phyloP scores from a whole-genome alignment of 495 filamentous ascomycete genomes.

The Tuber brumale region DNA sequence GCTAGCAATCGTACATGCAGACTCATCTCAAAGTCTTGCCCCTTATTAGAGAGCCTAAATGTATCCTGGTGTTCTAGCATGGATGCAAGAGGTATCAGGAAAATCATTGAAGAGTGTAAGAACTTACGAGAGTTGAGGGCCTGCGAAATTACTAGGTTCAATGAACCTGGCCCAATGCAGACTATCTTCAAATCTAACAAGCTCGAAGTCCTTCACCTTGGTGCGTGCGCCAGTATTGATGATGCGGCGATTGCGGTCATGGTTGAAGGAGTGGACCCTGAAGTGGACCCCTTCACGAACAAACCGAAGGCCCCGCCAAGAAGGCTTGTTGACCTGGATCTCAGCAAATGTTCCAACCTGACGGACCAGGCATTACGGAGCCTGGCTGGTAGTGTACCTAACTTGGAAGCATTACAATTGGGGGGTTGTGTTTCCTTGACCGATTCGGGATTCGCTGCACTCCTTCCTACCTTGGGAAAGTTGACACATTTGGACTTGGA shows the following conservation, averaged over 20 bases:
- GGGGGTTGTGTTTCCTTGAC: slow-evolving; percentile 63
- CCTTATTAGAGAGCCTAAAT: slow-evolving; percentile 72
- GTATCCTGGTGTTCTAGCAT: slow-evolving; percentile 86
- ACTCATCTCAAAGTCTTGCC: slow-evolving; percentile 77
- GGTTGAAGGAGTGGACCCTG: slow-evolving; percentile 63
- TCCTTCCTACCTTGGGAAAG: slow-evolving; percentile 65
- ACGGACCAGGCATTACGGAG: slow-evolving; percentile 62
- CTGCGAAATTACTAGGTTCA: slow-evolving; percentile 73
- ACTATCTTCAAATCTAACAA: slow-evolving; percentile 72
- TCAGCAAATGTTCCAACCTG: slow-evolving; percentile 68
- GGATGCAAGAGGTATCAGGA: slow-evolving; percentile 70
- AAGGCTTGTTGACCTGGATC: slow-evolving; percentile 73
- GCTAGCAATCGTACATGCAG: slow-evolving; percentile 82
- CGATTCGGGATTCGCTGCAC: slow-evolving; percentile 62
- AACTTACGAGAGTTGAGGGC: slow-evolving; percentile 73
- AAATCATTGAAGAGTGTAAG: slow-evolving; percentile 64
- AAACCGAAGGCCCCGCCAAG: slow-evolving; percentile 70
- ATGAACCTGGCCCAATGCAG: slow-evolving; percentile 60
- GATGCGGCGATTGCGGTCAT: slow-evolving; percentile 66
- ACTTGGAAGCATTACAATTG: slow-evolving; percentile 74
- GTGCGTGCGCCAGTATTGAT: slow-evolving; percentile 66
- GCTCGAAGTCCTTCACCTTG: slow-evolving; percentile 69
- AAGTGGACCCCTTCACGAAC: slow-evolving; percentile 70
- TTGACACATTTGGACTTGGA: slow-evolving; percentile 88
- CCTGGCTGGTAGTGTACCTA: slow-evolving; percentile 67